Evolutionary conservation across 176 grass and related monocot genomes (phyloP), one percentile per base, ranked within the genome.

Genomic region (Themeda triandra): DNA sequence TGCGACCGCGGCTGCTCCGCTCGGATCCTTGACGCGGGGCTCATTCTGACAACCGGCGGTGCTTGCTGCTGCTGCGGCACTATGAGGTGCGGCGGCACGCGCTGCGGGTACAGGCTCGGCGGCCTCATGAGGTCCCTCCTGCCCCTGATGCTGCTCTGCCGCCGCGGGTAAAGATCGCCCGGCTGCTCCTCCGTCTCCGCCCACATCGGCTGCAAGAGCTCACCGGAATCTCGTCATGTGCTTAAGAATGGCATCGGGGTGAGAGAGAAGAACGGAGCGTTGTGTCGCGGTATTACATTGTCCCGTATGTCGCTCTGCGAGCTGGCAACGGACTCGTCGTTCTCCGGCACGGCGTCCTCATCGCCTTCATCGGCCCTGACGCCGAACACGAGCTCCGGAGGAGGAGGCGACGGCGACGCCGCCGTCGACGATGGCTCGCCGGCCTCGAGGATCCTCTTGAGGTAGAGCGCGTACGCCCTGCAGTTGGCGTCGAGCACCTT

Each of bases 101-200:
- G 87, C 75, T 94, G 92, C 64, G 92, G 92, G 82, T 89, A 94
- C 39, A 89, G 80, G 77, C 89, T 76, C 7, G 89, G 92, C 45
- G 75, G 70, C 82, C 84, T 83, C 77, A 76, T 15, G 24, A 89
- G 67, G 8, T 84, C 79, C 44, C 71, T 84, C 85, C 81, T 71
- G 1, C 76, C 87, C 23, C 13, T 82, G 39, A 30, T 3, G 74
- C 79, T 83, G 37, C 80, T 54, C 70, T 83, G 82, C 83, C 86
- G 81, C 58, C 89, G 82, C 25, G 80, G 84, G 78, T 80, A 91
- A 6, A 89, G 60, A 77, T 94, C 86, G 11, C 72, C 24, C 12
- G 60, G 60, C 25, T 58, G 63, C 58, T 68, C 82, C 58, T 90
- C 88, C 63, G 39, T 33, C 69, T 85, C 88, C 53, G 70, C 83